Conservation (phyloP, 371 early-diverging fungal species). For the Polyrhizophydium stewartii region DNA sequence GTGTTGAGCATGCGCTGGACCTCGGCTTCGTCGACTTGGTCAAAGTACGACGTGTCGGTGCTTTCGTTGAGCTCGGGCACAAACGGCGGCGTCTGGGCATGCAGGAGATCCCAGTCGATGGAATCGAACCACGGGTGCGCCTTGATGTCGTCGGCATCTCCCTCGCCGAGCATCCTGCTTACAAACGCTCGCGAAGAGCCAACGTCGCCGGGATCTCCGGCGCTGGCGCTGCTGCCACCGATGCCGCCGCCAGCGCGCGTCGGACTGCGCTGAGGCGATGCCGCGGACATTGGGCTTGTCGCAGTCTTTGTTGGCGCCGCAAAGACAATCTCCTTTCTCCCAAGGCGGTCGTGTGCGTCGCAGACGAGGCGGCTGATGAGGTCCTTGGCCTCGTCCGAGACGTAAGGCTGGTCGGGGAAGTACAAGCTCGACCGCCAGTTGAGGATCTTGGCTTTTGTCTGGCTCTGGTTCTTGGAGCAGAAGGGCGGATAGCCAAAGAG, state of each 20-base stretch:
- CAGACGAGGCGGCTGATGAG: slow-evolving; percentile 50
- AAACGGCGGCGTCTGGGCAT: slow-evolving; percentile 42
- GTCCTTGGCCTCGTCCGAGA: slow-evolving; percentile 47
- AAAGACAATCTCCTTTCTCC: background rate
- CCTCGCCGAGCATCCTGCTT: slow-evolving; percentile 2
- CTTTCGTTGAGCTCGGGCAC: slow-evolving; percentile 43
- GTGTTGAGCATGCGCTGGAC: slow-evolving; percentile 8
- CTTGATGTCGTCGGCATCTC: slow-evolving; percentile 54
- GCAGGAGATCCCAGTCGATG: slow-evolving; percentile 82
- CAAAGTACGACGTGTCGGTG: slow-evolving; percentile 57
- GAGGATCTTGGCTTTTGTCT: slow-evolving; percentile 58
- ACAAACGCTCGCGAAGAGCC: background rate
- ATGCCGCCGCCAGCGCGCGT: background rate
- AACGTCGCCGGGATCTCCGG: background rate
- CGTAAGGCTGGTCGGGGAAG: slow-evolving; percentile 47
- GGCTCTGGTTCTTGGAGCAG: slow-evolving; percentile 41
- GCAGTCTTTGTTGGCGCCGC: no score
- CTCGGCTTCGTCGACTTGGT: slow-evolving; percentile 53
- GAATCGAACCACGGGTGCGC: slow-evolving; percentile 91
- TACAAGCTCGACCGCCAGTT: slow-evolving; percentile 49
- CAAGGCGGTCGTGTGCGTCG: slow-evolving; percentile 43
- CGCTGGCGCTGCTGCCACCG: background rate
- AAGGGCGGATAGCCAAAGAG: slow-evolving; percentile 57
- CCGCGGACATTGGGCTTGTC: no score
- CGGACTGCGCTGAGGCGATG: no score